These are phyloP conservation scores for Scenedesmus sp. DNA, from an alignment of 163 green algal genomes.

Conservation along the genomic window DNA sequence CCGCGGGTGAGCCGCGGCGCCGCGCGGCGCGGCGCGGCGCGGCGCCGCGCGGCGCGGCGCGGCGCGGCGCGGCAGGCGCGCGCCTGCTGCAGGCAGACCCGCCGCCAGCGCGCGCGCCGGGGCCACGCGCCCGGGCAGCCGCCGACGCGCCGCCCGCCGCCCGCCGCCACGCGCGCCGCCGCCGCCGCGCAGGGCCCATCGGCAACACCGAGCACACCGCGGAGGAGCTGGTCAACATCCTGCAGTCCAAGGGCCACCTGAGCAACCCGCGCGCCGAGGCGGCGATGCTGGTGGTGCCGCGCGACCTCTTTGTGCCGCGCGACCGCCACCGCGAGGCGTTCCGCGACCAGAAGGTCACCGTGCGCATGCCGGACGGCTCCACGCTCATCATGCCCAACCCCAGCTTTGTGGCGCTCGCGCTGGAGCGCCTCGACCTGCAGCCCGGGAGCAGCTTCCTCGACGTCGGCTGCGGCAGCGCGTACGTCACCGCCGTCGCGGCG, in stretches of 20 bases:
- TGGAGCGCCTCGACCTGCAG: conserved; percentile 64
- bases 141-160: neutral
- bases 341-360: conserved; percentile 66
- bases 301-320: conserved; percentile 68
- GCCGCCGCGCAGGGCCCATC: conserved; percentile 52
- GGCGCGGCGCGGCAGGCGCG: too few species aligned
- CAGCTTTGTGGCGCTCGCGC: conserved; percentile 65
- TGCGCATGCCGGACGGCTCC: conserved; percentile 67
- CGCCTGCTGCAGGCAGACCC: too few species aligned
- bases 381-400: conserved; percentile 68
- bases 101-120: too few species aligned
- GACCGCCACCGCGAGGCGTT: conserved; percentile 68
- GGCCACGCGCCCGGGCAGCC: too few species aligned
- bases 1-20: conserved; percentile 23
- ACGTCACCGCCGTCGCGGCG: conserved; percentile 66
- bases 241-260: conserved; percentile 65
- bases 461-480: conserved; percentile 69
- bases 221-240: conserved; percentile 72
- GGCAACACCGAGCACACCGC: conserved; percentile 68
- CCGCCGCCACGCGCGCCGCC: neutral
- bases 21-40: too few species aligned
- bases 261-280: conserved; percentile 54
- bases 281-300: conserved; percentile 63
- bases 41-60: too few species aligned
- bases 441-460: conserved; percentile 57